phyloP scores from a whole-genome alignment of 2,329 filamentous ascomycete genomes.

The Botrytis fabae region DNA sequence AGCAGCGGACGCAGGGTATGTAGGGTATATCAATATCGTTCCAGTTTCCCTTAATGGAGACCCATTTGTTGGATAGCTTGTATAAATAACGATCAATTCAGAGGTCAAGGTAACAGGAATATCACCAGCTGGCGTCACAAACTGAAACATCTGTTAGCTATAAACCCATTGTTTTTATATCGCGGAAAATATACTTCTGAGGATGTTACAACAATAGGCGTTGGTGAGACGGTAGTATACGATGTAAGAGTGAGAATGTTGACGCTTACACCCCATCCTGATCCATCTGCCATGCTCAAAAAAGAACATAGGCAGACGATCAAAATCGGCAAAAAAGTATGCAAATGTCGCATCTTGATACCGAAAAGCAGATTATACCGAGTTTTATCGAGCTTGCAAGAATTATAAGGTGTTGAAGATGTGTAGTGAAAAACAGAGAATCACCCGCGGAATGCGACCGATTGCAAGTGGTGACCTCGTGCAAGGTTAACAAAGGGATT shows the following conservation, averaged over 20 bases:
- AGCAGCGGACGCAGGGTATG: neutral
- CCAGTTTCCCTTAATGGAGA: neutral
- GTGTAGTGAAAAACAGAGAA: neutral
- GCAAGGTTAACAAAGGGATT: neutral
- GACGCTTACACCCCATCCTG: neutral
- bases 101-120: neutral
- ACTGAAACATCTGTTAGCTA: neutral
- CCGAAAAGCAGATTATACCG: neutral
- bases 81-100: neutral
- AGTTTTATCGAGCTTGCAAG: neutral
- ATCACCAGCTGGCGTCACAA: neutral
- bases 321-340: neutral
- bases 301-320: neutral
- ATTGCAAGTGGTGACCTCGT: neutral
- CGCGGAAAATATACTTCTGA: constrained; percentile 1
- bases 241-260: constrained; percentile 1
- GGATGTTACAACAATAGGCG: neutral
- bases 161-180: neutral
- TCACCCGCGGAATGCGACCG: neutral
- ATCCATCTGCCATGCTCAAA: neutral
- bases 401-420: neutral
- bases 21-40: neutral
- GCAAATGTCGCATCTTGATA: neutral
- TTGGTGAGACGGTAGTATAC: neutral
- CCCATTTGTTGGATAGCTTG: neutral